Evolutionary conservation across 2,329 filamentous ascomycete genomes (phyloP), one percentile per base, ranked within the genome.

Genomic region (Calonectria leucothoes): DNA sequence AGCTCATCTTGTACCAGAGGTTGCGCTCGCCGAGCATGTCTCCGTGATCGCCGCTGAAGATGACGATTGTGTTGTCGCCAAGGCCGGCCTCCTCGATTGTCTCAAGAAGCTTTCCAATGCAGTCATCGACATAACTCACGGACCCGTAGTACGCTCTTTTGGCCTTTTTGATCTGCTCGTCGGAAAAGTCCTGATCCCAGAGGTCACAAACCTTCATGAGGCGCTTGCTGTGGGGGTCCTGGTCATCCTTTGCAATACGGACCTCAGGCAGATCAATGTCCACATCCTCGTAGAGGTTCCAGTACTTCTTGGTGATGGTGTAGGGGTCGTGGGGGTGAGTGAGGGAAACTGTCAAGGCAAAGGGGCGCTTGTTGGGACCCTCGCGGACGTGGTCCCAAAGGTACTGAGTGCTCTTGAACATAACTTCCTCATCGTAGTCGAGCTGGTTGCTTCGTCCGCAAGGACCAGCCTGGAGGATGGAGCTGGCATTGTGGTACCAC

Each of bases 1-100:
- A 98, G 82, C 92, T 95, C 96, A 98, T 98, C 89, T 98, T 98
- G 88, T 98, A 96, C 96, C 96, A 98, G 59, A 98, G 87, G 7
- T 94, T 94, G 67, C 95, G 93, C 87, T 98, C 96, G 72, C 96
- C 96, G 10, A 98, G 91, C 96, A 98, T 98, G 84, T 98, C 96
- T 70, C 96, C 96, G 82, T 98, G 96, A 83, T 98, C 96, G 55
- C 96, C 95, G 72, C 94, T 96, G 86, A 98, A 98, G 77, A 98
- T 92, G 80, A 98, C 89, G 79, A 98, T 95, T 15, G 96, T 98
- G 85, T 98, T 92, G 39, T 98, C 92, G 73, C 93, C 93, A 55
- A 98, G 88, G 8, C 93, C 91, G 81, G 95, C 96, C 73, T 95
- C 90, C 83, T 95, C 93, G 23, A 98, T 87, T 0, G 94, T 93